Percentiles rank a stretch among this genome's conserved stretches.
phyloP scores from a whole-genome alignment of 805 yeast species.

The Suhomyces emberorum region DNA sequence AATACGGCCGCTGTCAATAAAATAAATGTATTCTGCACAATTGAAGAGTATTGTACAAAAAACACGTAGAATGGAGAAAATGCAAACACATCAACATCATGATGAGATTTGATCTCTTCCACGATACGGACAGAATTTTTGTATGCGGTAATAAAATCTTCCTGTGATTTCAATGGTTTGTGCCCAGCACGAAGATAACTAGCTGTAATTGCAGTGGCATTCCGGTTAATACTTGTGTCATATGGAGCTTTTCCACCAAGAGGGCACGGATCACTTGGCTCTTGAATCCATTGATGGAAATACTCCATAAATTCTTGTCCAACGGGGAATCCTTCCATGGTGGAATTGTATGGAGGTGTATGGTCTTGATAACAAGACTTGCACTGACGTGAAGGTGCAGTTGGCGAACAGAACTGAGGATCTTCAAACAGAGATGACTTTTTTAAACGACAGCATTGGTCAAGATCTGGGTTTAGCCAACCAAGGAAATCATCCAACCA shows the following conservation, averaged over 20 bases:
- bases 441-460: constrained; percentile 77
- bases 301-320: constrained; percentile 64
- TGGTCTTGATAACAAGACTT: constrained; percentile 65
- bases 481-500: constrained; percentile 91
- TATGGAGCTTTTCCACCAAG: constrained; percentile 95
- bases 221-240: constrained; percentile 51
- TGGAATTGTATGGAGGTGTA: constrained; percentile 60
- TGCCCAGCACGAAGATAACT: constrained; percentile 82
- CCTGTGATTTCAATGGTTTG: constrained; percentile 72
- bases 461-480: constrained; percentile 83
- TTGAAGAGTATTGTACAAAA: constrained; percentile 80
- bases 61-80: constrained; percentile 91
- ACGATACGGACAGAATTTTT: constrained; percentile 67
- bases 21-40: constrained; percentile 55
- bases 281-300: constrained; percentile 78
- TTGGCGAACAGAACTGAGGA: constrained; percentile 60
- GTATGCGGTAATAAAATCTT: constrained; percentile 79
- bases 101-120: constrained; percentile 45
- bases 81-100: constrained; percentile 64
- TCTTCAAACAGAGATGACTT: constrained; percentile 37
- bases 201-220: constrained; percentile 44
- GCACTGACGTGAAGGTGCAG: constrained; percentile 67
- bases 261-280: constrained; percentile 87
- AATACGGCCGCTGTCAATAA: constrained; percentile 51
- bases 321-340: constrained; percentile 83